Evolutionary conservation across 768 basidiomycete genomes (phyloP), one percentile per base, ranked within the genome.

Genomic region (Kwoniella pini): DNA sequence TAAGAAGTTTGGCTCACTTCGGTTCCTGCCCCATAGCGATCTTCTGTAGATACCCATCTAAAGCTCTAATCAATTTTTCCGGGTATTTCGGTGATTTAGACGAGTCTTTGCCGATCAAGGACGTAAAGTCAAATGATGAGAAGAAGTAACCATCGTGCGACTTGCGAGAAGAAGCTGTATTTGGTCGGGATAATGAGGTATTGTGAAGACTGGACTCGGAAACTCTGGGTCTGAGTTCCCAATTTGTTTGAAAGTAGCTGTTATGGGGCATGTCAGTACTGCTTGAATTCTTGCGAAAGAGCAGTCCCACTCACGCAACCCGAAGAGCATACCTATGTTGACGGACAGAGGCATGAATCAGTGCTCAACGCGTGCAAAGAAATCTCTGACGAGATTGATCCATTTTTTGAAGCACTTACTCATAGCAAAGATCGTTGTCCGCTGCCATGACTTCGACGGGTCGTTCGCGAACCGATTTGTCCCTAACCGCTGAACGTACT

Each of bases 21-120:
- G 89, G 79, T 75, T 96, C 91, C 80, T 88, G 89, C 2, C 91
- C 93, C 88, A 94, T 91, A 9, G 91, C 91, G 67, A 98, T 92
- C 67, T 87, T 85, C 81, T 94, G 88, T 78, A 98, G 78, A 79
- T 87, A 90, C 79, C 87, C 85, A 77, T 96, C 93, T 63, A 99
- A 80, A 7, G 90, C 88, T 80, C 93, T 97, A 57, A 97, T 76
- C 60, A 96, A 81, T 79, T 92, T 93, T 80, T 97, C 92, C 0
- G 95, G 94, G 77, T 94, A 97, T 75, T 90, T 91, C 74, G 90
- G 88, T 62, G 85, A 88, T 81, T 89, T 91, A 54, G 55, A 51
- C 12, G 64, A 65, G 15, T 67, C 67, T 31, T 69, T 31, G 2
- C 67, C 67, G 43, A 71, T 56, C 6, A 74, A 43, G 2, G 62